Conservation (phyloP, 75 land plant species). For the Picea sitchensis region DNA sequence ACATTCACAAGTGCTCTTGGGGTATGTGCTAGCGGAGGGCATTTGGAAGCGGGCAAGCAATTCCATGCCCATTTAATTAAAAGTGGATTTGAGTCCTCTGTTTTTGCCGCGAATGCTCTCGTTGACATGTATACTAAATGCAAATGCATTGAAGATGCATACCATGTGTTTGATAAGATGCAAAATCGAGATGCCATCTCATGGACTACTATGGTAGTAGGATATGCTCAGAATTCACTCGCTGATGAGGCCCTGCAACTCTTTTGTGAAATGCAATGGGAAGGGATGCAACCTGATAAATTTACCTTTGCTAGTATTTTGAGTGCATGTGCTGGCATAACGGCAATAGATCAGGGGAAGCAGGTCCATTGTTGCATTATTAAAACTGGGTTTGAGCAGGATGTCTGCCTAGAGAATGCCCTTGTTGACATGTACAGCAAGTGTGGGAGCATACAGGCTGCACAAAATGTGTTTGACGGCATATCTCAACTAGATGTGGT, state of each 20-base stretch:
- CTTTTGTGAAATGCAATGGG: conserved; percentile 57
- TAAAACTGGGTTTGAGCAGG: conserved; percentile 39
- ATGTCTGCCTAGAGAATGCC: conserved; percentile 40
- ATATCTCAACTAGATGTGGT: conserved; percentile 1
- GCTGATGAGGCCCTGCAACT: conserved; percentile 47
- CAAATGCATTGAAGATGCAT: conserved; percentile 25
- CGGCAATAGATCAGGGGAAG: conserved; percentile 37
- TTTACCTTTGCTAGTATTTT: conserved; percentile 47
- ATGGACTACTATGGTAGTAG: conserved; percentile 67
- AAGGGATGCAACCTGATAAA: conserved; percentile 35
- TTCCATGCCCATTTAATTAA: conserved; percentile 48
- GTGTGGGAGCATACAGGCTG: conserved; percentile 35
- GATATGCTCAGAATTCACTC: conserved; percentile 46
- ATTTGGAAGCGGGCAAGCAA: conserved; percentile 5
- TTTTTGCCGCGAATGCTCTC: conserved; percentile 43
- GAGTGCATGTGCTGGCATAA: conserved; percentile 53
- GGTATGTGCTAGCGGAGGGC: conserved; percentile 16
- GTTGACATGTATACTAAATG: conserved; percentile 70
- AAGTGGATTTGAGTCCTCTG: conserved; percentile 4
- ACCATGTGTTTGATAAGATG: conserved; percentile 44
- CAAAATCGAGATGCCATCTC: conserved; percentile 48
- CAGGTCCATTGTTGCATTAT: conserved; percentile 63
- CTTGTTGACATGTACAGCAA: conserved; percentile 66
- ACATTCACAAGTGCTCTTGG: conserved; percentile 34
- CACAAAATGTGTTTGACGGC: conserved; percentile 5